Base-by-base conservation (phyloP, 1,139 yeast species). In the Yamadazyma pseudoaaseri region DNA sequence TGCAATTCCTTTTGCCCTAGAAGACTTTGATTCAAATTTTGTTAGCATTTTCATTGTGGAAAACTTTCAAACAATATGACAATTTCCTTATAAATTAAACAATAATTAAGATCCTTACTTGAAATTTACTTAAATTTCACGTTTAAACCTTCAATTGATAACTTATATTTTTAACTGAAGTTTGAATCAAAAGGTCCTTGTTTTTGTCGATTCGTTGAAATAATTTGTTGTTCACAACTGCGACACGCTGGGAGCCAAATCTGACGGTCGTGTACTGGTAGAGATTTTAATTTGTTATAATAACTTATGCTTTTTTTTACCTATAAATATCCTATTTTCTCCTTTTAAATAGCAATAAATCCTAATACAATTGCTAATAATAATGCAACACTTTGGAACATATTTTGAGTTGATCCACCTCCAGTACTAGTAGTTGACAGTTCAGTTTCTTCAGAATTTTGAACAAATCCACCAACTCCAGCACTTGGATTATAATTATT, bases 1-100 rank as follows among this genome's bases (percentile, higher is more conserved):
- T 38, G 98, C 97, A 54, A 94, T 89, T 45, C 97, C 97, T 66
- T 94, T 94, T 35, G 97, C 97, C 75, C 98, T 76, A 36, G 97
- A 87, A 48, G 97, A 90, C 76, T 94, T 94, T 54, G 97, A 89
- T 70, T 94, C 98, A 65, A 94, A 94, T 82, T 86, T 89, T 37
- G 96, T 89, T 59, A 89, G 78, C 96, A 89, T 85, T 86, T 89
- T 89, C 97, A 89, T 89, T 8, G 11, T 22, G 25, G 6, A 22
- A 22, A 22, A 12, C 20, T 9, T 18, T 18, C 20, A 18, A 18
- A 7, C 60, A 60, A 79, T n/a, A n/a, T n/a, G n/a, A n/a, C n/a
- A n/a, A n/a, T n/a, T n/a, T n/a, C n/a, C n/a, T n/a, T n/a, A n/a
- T n/a, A n/a, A n/a, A n/a, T n/a, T n/a, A n/a, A n/a, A n/a, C n/a